Conservation (phyloP, 2,329 filamentous ascomycete genomes). For the Atkinsonella texensis region DNA sequence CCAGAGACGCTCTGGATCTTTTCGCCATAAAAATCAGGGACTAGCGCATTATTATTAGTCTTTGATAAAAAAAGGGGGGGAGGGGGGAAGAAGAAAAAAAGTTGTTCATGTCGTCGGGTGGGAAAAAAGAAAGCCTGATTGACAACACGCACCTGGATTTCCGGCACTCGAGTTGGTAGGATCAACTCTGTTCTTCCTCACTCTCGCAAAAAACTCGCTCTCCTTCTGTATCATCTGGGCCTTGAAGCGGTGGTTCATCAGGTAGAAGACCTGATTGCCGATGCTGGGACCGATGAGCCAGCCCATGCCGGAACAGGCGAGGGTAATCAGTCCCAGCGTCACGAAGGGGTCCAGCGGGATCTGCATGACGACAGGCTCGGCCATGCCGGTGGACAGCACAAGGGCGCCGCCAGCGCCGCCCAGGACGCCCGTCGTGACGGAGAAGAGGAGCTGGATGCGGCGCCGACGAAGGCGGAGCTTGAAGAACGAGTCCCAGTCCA, state of each 20-base stretch:
- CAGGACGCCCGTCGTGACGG: slow-evolving; percentile 49
- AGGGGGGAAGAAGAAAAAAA: neutral
- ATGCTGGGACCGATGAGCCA: slow-evolving; percentile 81
- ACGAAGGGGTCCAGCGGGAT: slow-evolving; percentile 82
- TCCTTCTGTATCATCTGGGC: slow-evolving; percentile 77
- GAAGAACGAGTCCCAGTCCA: slow-evolving; percentile 91
- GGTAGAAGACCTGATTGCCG: slow-evolving; percentile 68
- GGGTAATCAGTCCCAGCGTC: slow-evolving; percentile 67
- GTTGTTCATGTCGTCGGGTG: too few relatives aligned
- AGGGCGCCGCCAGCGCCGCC: slow-evolving; percentile 51
- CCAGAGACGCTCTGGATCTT: slow-evolving; percentile 90
- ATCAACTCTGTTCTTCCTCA: slow-evolving; percentile 88
- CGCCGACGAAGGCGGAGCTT: slow-evolving; percentile 75
- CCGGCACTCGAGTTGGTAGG: slow-evolving; percentile 77
- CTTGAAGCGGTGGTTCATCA: slow-evolving; percentile 59
- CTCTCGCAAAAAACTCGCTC: slow-evolving; percentile 80
- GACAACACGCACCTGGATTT: slow-evolving; percentile 52
- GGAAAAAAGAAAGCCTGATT: too few relatives aligned
- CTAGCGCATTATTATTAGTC: slow-evolving; percentile 24
- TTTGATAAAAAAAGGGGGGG: neutral
- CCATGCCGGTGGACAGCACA: slow-evolving; percentile 57
- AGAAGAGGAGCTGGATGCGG: slow-evolving; percentile 70
- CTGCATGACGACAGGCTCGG: slow-evolving; percentile 58
- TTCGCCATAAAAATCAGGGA: slow-evolving; percentile 96
- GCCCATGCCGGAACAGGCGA: slow-evolving; percentile 66